Conservation (phyloP, 805 yeast species). For the Lipomyces chichibuensis region DNA sequence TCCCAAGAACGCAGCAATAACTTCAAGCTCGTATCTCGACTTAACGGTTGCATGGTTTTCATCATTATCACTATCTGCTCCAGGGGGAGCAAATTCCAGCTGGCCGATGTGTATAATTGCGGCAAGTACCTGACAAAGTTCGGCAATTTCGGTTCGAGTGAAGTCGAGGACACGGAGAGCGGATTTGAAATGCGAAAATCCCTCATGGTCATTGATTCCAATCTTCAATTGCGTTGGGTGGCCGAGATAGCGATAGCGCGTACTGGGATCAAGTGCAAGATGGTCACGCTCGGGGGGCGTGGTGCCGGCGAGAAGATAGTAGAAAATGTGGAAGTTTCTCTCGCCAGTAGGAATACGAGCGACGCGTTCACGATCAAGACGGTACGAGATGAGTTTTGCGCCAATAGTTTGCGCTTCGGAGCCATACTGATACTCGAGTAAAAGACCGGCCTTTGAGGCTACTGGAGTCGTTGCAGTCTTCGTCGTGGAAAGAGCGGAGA, state of each 20-base stretch:
- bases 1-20: conserved; percentile 47
- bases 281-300: conserved; percentile 48
- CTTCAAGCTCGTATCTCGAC: conserved; percentile 41
- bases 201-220: conserved; percentile 54
- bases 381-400: conserved; percentile 57
- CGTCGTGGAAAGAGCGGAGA: conserved; percentile 48
- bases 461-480: conserved; percentile 43
- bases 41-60: conserved; percentile 29
- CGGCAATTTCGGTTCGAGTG: conserved; percentile 51
- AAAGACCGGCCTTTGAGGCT: conserved; percentile 59
- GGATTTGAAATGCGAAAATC: conserved; percentile 52
- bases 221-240: conserved; percentile 49
- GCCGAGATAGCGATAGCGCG: conserved; percentile 51
- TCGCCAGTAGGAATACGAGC: conserved; percentile 55
- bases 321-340: conserved; percentile 63
- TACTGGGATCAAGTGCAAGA: conserved; percentile 47
- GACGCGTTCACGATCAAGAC: conserved; percentile 59
- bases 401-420: conserved; percentile 53
- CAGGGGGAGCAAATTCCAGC: conserved; percentile 44
- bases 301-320: conserved; percentile 58
- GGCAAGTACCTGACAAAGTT: conserved; percentile 53
- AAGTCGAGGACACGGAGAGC: conserved; percentile 57
- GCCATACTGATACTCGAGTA: conserved; percentile 58
- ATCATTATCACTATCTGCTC: conserved; percentile 41
- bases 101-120: conserved; percentile 52